phyloP scores from a whole-genome alignment of 495 filamentous ascomycete genomes.

The Aspergillus conjunctus region DNA sequence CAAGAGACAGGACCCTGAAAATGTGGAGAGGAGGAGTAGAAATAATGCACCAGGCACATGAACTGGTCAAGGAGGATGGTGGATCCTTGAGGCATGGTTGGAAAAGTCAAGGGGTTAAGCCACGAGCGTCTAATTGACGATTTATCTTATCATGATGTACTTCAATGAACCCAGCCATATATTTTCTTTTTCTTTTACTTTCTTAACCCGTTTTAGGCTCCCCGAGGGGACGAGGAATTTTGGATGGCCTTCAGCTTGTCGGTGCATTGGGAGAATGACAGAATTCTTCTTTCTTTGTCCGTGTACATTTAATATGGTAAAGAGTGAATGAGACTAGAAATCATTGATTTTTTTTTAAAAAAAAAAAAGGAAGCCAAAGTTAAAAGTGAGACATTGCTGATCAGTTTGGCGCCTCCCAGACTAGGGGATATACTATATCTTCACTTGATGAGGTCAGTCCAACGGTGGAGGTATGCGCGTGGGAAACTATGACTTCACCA shows the following conservation, averaged over 20 bases:
- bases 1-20: too few species aligned
- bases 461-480: background rate
- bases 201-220: too few species aligned
- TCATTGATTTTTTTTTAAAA: background rate
- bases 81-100: background rate
- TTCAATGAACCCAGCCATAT: too few species aligned
- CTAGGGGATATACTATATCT: background rate
- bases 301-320: background rate
- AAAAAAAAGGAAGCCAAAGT: background rate
- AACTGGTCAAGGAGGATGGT: background rate
- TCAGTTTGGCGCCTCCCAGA: background rate
- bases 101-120: background rate
- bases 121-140: background rate
- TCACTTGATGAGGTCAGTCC: background rate
- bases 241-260: too few species aligned
- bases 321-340: background rate
- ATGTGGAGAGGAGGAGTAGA: too few species aligned
- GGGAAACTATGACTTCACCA: constrained; percentile 14
- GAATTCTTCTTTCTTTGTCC: background rate
- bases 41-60: background rate
- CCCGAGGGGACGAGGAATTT: too few species aligned
- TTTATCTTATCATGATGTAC: too few species aligned
- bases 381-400: constrained; percentile 2
- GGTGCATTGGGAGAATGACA: background rate
- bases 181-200: too few species aligned